Conservation (phyloP, 2,329 filamentous ascomycete genomes). For the Aspergillus arachidicola region DNA sequence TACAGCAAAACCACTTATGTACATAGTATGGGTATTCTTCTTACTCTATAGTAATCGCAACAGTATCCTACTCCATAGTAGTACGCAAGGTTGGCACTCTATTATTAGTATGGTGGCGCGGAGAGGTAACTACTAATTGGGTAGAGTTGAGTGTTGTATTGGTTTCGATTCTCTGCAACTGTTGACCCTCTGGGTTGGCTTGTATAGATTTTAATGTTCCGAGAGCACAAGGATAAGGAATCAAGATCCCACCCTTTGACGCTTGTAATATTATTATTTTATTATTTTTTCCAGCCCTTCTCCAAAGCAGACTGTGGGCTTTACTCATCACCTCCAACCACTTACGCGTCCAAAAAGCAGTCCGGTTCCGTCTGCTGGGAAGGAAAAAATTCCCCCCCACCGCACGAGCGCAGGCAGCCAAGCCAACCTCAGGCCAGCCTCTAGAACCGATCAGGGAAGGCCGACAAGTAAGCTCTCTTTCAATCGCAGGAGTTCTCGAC, state of each 20-base stretch:
- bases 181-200: neutral
- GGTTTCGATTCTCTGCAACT: neutral
- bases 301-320: neutral
- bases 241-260: neutral
- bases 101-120: constrained; percentile 5
- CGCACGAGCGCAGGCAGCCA: constrained; percentile 27
- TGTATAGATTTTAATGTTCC: neutral
- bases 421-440: constrained; percentile 12
- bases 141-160: neutral
- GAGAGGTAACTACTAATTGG: neutral
- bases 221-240: neutral
- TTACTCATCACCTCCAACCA: constrained; percentile 14
- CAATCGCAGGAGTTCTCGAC: constrained; percentile 15
- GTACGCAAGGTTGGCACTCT: constrained; percentile 1
- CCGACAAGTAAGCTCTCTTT: constrained; percentile 4
- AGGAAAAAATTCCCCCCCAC: constrained; percentile 17
- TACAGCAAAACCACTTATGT: neutral
- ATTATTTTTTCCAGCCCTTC: neutral
- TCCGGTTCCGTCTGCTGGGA: constrained; percentile 20
- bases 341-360: constrained; percentile 29
- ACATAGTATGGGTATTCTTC: neutral
- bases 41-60: neutral
- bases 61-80: neutral
- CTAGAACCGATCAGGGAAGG: constrained; percentile 9
- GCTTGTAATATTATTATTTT: neutral